Conservation (phyloP, 768 basidiomycete species). For the Pisolithus orientalis region DNA sequence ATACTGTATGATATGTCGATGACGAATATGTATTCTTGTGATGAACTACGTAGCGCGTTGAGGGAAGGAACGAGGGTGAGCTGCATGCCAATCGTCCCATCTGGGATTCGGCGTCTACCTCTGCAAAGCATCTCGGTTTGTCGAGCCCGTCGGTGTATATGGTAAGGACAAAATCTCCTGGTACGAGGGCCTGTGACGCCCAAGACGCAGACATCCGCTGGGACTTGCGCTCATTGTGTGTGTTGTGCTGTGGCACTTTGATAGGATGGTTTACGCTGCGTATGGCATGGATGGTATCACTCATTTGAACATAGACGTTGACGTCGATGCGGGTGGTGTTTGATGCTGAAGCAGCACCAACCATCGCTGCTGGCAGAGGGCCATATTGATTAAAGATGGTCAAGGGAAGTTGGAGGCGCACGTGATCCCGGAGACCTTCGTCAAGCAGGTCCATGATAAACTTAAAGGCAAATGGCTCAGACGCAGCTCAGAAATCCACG, state of each 20-base stretch:
- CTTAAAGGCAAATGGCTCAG: not conserved
- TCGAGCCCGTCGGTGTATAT: slow-evolving; percentile 46
- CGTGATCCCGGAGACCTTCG: too few species aligned
- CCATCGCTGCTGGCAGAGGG: too few species aligned
- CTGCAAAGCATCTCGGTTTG: slow-evolving; percentile 50
- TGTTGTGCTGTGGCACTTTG: slow-evolving; percentile 27
- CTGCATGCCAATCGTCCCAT: slow-evolving; percentile 42
- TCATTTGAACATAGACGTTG: too few species aligned
- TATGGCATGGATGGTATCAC: slow-evolving; percentile 26
- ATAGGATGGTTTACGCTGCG: slow-evolving; percentile 41
- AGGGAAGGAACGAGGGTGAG: slow-evolving; percentile 51
- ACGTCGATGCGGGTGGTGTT: too few species aligned
- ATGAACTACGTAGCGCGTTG: slow-evolving; percentile 32
- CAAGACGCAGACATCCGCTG: slow-evolving; percentile 25
- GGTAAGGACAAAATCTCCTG: slow-evolving; percentile 45
- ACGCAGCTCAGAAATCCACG: not conserved
- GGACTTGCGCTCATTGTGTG: slow-evolving; percentile 21
- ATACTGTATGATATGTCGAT: slow-evolving; percentile 48
- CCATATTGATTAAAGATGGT: slow-evolving; percentile 36
- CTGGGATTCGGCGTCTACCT: slow-evolving; percentile 23
- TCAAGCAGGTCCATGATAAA: too few species aligned
- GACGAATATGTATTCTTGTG: slow-evolving; percentile 56
- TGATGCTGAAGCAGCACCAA: too few species aligned
- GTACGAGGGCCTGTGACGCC: slow-evolving; percentile 36
- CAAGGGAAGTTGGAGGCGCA: too few species aligned